Percentiles rank a stretch among this genome's conserved stretches.
Evolutionary conservation across 345 rosid genomes (phyloP).

Genomic region (Aurinia saxatilis): DNA sequence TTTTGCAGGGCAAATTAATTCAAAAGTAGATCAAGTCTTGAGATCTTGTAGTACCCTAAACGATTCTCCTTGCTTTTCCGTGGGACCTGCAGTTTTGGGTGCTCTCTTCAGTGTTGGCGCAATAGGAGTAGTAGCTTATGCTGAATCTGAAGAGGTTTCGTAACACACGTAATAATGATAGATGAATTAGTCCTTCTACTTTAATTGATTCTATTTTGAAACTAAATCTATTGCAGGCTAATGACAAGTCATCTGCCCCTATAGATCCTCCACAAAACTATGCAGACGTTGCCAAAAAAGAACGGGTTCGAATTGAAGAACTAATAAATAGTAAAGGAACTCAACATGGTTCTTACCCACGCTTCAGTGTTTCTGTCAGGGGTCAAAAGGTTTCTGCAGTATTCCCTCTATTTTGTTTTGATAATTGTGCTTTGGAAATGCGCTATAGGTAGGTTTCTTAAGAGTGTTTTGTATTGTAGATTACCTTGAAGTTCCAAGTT

Average conservation of each 20-base stretch:
- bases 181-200: neutral
- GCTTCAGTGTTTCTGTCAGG: slow-evolving; percentile 64
- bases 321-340: slow-evolving; percentile 51
- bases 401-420: neutral
- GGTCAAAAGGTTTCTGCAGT: slow-evolving; percentile 69
- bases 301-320: slow-evolving; percentile 57
- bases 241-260: slow-evolving; percentile 33
- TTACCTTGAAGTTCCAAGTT: slow-evolving; percentile 74
- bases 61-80: slow-evolving; percentile 14
- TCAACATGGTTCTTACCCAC: slow-evolving; percentile 53
- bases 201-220: neutral
- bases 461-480: slow-evolving; percentile 33
- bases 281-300: slow-evolving; percentile 58
- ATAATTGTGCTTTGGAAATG: neutral
- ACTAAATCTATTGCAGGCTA: slow-evolving; percentile 31
- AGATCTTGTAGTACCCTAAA: slow-evolving; percentile 16
- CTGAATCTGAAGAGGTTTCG: slow-evolving; percentile 63
- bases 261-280: slow-evolving; percentile 43
- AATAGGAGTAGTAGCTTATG: slow-evolving; percentile 47
- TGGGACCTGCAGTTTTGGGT: slow-evolving; percentile 42
- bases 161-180: neutral
- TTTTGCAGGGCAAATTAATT: slow-evolving; percentile 32
- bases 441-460: neutral
- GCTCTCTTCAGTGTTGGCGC: slow-evolving; percentile 50
- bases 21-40: slow-evolving; percentile 7